These are phyloP conservation scores for Citrus cavaleriei DNA, from an alignment of 345 rosid species.

Conservation along the genomic window DNA sequence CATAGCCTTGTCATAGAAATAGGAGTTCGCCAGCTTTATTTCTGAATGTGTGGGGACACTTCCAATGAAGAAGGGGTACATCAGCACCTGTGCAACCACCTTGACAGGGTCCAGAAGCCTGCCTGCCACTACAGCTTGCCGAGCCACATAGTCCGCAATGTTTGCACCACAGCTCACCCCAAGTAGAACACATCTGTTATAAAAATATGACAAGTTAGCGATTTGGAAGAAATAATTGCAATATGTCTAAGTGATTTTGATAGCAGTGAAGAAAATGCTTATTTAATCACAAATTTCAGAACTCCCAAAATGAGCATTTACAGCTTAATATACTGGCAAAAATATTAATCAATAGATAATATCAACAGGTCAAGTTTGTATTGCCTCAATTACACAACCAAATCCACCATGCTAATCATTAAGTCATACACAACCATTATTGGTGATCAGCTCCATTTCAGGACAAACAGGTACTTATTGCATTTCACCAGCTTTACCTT, in stretches of 20 bases:
- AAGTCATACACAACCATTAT: not conserved
- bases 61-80: slow-evolving; percentile 91
- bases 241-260: not conserved
- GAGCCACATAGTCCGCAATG: slow-evolving; percentile 83
- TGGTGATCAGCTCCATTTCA: not conserved
- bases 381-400: not conserved
- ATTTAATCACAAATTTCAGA: not conserved
- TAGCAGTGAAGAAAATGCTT: not conserved
- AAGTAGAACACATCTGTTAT: slow-evolving; percentile 76
- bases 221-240: not conserved
- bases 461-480: not conserved
- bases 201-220: slow-evolving; percentile 10
- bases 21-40: slow-evolving; percentile 71
- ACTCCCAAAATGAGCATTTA: not conserved
- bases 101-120: slow-evolving; percentile 76
- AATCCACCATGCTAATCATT: not conserved
- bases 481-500: not conserved
- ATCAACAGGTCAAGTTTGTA: not conserved
- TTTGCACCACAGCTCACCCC: slow-evolving; percentile 89
- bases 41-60: slow-evolving; percentile 75
- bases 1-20: slow-evolving; percentile 74
- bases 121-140: slow-evolving; percentile 77
- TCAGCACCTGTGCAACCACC: slow-evolving; percentile 88
- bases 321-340: not conserved
- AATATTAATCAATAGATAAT: not conserved